phyloP scores from a whole-genome alignment of 1,284 basidiomycete genomes.

The Bondarzewia mesenterica region DNA sequence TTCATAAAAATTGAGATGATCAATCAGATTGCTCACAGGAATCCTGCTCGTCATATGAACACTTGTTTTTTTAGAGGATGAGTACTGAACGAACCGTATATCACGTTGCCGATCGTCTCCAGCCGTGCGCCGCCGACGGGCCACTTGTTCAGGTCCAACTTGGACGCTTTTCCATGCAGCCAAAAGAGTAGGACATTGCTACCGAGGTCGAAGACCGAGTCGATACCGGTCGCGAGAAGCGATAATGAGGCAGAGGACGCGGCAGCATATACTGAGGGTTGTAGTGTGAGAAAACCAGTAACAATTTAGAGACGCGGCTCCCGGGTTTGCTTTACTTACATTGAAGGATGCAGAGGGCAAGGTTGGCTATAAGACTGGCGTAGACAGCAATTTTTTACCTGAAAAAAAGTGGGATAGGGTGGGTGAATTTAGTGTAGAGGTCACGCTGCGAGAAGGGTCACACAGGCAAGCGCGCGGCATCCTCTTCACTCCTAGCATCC shows the following conservation, averaged over 20 bases:
- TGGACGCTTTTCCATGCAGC: constrained; percentile 70
- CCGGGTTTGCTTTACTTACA: too few species aligned
- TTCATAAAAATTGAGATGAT: neutral
- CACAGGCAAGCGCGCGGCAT: constrained; percentile 58
- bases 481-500: constrained; percentile 61
- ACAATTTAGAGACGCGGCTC: neutral
- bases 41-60: too few species aligned
- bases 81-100: constrained; percentile 51
- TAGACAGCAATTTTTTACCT: constrained; percentile 89
- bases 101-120: constrained; percentile 87
- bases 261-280: constrained; percentile 72
- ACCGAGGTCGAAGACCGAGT: constrained; percentile 86
- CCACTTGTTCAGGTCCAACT: constrained; percentile 80
- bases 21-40: constrained; percentile 49
- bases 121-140: constrained; percentile 87
- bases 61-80: too few species aligned
- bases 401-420: neutral
- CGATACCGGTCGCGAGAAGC: constrained; percentile 84
- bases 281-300: constrained; percentile 1
- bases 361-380: constrained; percentile 74
- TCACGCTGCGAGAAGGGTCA: constrained; percentile 15
- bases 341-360: constrained; percentile 61
- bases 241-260: constrained; percentile 81
- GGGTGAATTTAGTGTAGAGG: neutral
- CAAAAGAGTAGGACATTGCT: constrained; percentile 84